These are phyloP conservation scores for Arxiozyma slooffiae DNA, from an alignment of 1,139 yeast species.

Conservation along the genomic window DNA sequence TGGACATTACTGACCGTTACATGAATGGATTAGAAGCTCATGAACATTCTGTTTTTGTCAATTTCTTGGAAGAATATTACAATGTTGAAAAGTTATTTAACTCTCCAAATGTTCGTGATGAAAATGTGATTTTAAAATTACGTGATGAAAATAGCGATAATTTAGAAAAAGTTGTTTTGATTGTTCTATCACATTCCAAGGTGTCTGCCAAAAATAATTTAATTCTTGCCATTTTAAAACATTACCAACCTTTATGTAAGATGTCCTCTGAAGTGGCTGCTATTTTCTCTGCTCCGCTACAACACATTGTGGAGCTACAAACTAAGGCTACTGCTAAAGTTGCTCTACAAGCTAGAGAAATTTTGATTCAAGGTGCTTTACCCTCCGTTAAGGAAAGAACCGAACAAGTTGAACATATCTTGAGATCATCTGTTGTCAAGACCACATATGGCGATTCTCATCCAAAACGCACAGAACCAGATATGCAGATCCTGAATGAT, in stretches of 20 bases:
- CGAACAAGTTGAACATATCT: conserved; percentile 91
- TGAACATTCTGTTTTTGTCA: conserved; percentile 67
- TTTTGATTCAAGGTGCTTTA: conserved; percentile 87
- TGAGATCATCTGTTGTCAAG: conserved; percentile 84
- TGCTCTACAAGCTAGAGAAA: conserved; percentile 92
- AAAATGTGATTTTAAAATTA: conserved; percentile 71
- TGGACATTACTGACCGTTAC: conserved; percentile 61
- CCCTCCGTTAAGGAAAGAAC: conserved; percentile 95
- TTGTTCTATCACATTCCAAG: conserved; percentile 81
- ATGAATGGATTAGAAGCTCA: conserved; percentile 71
- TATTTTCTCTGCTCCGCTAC: conserved; percentile 60
- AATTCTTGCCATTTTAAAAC: conserved; percentile 72
- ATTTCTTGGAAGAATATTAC: conserved; percentile 60
- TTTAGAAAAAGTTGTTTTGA: conserved; percentile 58
- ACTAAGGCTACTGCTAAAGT: conserved; percentile 87
- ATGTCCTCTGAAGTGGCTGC: conserved; percentile 58
- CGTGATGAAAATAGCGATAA: conserved; percentile 83
- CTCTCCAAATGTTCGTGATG: conserved; percentile 68
- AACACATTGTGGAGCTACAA: conserved; percentile 75
- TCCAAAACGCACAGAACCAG: conserved; percentile 74
- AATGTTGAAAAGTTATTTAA: conserved; percentile 69
- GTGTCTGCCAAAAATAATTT: conserved; percentile 89
- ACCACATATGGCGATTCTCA: conserved; percentile 78
- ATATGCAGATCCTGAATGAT: conserved; percentile 68
- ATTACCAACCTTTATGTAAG: conserved; percentile 68